Conservation (phyloP, 331 rosid genomes). For the Acacia concinna region DNA sequence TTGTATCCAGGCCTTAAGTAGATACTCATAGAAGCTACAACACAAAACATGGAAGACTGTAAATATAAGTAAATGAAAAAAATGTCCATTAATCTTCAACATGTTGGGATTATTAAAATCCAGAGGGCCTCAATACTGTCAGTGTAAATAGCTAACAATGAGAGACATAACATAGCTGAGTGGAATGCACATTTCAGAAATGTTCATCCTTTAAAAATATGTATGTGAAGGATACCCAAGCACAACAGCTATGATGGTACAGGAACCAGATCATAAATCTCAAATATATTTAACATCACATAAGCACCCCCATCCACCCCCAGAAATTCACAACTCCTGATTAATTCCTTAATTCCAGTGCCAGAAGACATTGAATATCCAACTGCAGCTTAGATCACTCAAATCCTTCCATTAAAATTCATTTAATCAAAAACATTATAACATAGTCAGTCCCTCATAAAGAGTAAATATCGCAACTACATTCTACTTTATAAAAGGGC, state of each 20-base stretch:
- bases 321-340: slow-evolving; percentile 8
- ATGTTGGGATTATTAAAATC: not conserved
- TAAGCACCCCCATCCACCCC: not conserved
- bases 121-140: slow-evolving; percentile 9
- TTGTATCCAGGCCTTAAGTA: slow-evolving; percentile 58
- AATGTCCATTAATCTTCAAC: slow-evolving; percentile 15
- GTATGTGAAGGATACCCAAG: slow-evolving; percentile 6
- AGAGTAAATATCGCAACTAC: not conserved
- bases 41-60: slow-evolving; percentile 10
- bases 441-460: not conserved
- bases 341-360: slow-evolving; percentile 9
- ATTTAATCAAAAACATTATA: not conserved
- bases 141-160: slow-evolving; percentile 14
- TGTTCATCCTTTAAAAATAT: slow-evolving; percentile 21
- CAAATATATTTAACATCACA: not conserved
- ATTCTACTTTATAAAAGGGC: not conserved
- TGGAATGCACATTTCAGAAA: slow-evolving; percentile 13
- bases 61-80: slow-evolving; percentile 13
- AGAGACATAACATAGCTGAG: slow-evolving; percentile 20
- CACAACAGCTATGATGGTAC: slow-evolving; percentile 1
- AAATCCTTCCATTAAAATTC: slow-evolving; percentile 17
- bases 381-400: slow-evolving; percentile 16
- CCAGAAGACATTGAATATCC: slow-evolving; percentile 16
- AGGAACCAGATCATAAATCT: slow-evolving; percentile 11
- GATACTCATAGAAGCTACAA: slow-evolving; percentile 52